Evolutionary conservation across 2,329 filamentous ascomycete species (phyloP), one percentile per base, ranked within the genome.

Genomic region (Neurospora crassa): DNA sequence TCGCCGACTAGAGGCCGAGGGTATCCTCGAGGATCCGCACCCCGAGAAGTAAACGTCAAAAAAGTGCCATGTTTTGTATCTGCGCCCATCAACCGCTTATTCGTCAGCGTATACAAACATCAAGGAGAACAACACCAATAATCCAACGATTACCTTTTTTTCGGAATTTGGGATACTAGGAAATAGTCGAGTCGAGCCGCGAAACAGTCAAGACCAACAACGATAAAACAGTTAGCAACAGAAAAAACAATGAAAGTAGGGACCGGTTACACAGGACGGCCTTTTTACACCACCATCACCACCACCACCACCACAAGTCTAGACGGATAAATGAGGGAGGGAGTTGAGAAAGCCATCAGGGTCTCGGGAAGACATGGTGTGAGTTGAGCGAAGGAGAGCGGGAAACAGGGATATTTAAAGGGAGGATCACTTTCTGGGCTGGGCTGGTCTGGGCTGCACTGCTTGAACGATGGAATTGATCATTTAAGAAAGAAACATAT

Each of bases 1-100:
- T 79, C 89, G 96, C 85, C 89, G 96, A 85, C 90, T 99, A 87
- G 96, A 99, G 85, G 92, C 90, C 73, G 96, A 99, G 86, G 96
- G 96, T 72, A 94, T 98, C 79, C 84, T 98, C 79, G 89, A 92
- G 79, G 95, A 97, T 78, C 91, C 92, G 53, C 82, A 84, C 76
- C 82, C 87, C 72, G 86, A 89, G 81, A 87, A 88, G 84, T 87
- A 87, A 76, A 71, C 47, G 47, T 53, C 40, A 40, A 11, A 40
- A 40, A 11, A 40, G 2, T 11, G 10, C 8, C 20, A 2, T 53
- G 71, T 68, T 43, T 68, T 43, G 42, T 43, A 40, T 40, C 10
- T 10, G 37, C 37, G 37, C 37, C 37, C 41, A 18, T 16, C 41
- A 67, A 37, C 5, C 34, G 29, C 2, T 29, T 29, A 37, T 37